phyloP scores from a whole-genome alignment of 2,329 filamentous ascomycete genomes.

The Zymoseptoria pseudotritici region DNA sequence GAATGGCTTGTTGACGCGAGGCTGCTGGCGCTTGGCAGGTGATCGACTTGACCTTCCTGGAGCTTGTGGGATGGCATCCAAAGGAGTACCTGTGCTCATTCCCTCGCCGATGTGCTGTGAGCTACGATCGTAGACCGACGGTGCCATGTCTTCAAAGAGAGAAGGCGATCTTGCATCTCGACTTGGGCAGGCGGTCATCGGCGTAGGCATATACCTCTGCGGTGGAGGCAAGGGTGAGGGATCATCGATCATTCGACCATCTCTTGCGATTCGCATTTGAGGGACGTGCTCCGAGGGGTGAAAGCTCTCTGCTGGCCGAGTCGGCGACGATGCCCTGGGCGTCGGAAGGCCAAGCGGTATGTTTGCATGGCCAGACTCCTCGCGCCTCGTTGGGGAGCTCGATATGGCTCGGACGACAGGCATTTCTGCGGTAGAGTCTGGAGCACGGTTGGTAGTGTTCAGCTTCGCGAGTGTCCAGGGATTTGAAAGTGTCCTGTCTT shows the following conservation, averaged over 20 bases:
- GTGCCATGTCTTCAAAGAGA: neutral
- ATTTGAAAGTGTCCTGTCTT: constrained; percentile 35
- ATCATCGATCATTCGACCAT: constrained; percentile 14
- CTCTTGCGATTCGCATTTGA: constrained; percentile 13
- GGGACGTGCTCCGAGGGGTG: constrained; percentile 19
- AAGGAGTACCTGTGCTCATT: constrained; percentile 17
- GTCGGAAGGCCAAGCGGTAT: constrained; percentile 17
- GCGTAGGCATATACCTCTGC: constrained; percentile 6
- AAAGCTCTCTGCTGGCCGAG: constrained; percentile 8
- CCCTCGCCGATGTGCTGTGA: neutral
- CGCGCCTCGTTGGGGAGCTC: constrained; percentile 10
- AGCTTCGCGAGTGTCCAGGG: constrained; percentile 46
- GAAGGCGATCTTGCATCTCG: neutral
- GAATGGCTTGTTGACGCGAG: constrained; percentile 25
- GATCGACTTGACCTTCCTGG: constrained; percentile 11
- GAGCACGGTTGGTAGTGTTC: constrained; percentile 25
- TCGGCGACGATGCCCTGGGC: constrained; percentile 27
- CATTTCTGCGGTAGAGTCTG: neutral
- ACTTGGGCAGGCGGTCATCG: neutral
- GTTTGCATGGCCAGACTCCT: neutral
- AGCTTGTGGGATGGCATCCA: constrained; percentile 20
- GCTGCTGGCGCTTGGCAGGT: constrained; percentile 14
- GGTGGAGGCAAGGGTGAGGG: constrained; percentile 9
- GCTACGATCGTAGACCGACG: neutral
- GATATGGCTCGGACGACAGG: neutral